Evolutionary conservation across 2,329 filamentous ascomycete species (phyloP), one percentile per base, ranked within the genome.

Genomic region (Lachnellula occidentalis): DNA sequence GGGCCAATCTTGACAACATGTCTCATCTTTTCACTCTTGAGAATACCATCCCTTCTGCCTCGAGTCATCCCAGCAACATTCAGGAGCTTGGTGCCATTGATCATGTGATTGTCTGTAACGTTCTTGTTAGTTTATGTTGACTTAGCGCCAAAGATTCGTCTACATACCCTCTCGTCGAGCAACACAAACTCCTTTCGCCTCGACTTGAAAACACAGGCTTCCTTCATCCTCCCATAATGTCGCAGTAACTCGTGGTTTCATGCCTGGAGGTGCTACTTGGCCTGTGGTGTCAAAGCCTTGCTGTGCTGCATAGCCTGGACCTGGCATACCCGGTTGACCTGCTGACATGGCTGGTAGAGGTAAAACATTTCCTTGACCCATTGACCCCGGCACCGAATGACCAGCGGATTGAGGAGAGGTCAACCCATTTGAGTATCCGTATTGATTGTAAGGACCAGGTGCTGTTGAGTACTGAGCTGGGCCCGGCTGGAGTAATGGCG

Each of bases 31-130:
- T 97, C 94, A 70, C 92, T 96, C 76, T 99, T 99, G 55, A 99
- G 74, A 63, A 99, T 97, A 47, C 94, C 94, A 68, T 99, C 94
- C 67, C 94, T 83, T 61, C 94, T 86, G 53, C 94, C 94, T 70
- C 94, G 83, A 14, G 94, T 99, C 94, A 99, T 99, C 12, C 94
- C 92, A 49, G 94, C 94, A 51, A 99, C 94, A 63, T 99, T 99
- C 55, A 97, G 76, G 54, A 99, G 78, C 72, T 97, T 99, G 1
- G 94, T 99, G 17, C 94, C 94, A 67, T 97, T 99, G 72, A 99
- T 96, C 90, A 99, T 96, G 74, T 96, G 90, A 73, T 96, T 97
- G 66, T 96, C 92, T 95, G 60, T 49, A 41, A 31, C 34, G 17
- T 54, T 37, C 11, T 47, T 47, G 49, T 60, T 42, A 47, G 51